Evolutionary conservation across 1,284 basidiomycete species (phyloP).

Genomic region (Moniliophthora roreri): DNA sequence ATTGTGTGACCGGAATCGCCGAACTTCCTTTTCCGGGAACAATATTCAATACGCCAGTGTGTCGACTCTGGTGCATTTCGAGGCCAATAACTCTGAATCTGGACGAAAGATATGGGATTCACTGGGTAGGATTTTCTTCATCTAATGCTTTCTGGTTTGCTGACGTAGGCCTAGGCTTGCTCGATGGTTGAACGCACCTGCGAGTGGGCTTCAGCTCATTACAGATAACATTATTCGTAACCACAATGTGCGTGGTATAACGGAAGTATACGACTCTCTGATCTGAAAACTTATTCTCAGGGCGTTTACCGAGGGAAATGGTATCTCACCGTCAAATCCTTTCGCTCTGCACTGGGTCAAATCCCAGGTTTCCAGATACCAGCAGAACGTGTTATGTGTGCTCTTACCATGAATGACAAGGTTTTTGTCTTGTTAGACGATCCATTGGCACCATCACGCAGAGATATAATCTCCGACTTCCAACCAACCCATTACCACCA

Average conservation of each 20-base stretch:
- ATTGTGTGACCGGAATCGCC: not conserved
- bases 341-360: constrained; percentile 62
- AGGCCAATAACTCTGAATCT: constrained; percentile 2
- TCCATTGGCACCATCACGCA: constrained; percentile 61
- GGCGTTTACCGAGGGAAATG: constrained; percentile 60
- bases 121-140: constrained; percentile 48
- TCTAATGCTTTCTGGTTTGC: constrained; percentile 14
- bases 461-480: constrained; percentile 51
- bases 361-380: constrained; percentile 47
- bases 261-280: constrained; percentile 8
- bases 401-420: constrained; percentile 74
- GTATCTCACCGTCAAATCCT: constrained; percentile 68
- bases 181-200: constrained; percentile 77
- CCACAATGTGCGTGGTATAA: constrained; percentile 58
- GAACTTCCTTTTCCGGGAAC: not conserved
- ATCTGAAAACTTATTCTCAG: constrained; percentile 33
- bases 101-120: constrained; percentile 49
- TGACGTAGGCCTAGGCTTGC: constrained; percentile 71
- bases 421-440: constrained; percentile 78
- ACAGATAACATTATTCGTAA: constrained; percentile 67
- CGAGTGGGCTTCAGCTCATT: constrained; percentile 64
- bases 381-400: constrained; percentile 68
- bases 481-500: constrained; percentile 68
- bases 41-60: no score
- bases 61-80: no score